Percentiles rank a stretch among this genome's conserved stretches.
Conservation (phyloP, 805 yeast species). For the Kuraishia borneana region DNA sequence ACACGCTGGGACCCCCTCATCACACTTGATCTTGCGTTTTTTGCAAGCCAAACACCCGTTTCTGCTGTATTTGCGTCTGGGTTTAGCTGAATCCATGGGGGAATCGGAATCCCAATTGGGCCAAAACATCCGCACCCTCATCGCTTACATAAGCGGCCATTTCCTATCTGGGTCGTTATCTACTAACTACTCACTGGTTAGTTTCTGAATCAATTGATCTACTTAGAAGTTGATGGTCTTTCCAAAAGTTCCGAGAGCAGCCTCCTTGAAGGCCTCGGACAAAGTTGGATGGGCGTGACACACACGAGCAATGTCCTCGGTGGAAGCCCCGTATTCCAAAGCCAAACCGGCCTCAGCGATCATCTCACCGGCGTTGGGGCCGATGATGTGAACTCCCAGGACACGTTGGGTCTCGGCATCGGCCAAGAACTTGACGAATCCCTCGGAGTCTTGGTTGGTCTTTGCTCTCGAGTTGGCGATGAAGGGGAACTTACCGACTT, state of each 20-base stretch:
- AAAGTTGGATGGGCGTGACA: slow-evolving; percentile 99
- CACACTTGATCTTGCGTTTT: slow-evolving; percentile 25
- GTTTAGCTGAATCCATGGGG: too few species aligned
- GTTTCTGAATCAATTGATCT: neutral
- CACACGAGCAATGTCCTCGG: slow-evolving; percentile 94
- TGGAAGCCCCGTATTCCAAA: slow-evolving; percentile 95
- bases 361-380: slow-evolving; percentile 99
- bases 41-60: slow-evolving; percentile 31
- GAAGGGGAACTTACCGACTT: slow-evolving; percentile 96
- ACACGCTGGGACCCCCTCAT: slow-evolving; percentile 20
- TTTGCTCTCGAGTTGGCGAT: slow-evolving; percentile 99
- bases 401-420: slow-evolving; percentile 97
- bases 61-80: slow-evolving; percentile 19
- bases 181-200: neutral
- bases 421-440: slow-evolving; percentile 89
- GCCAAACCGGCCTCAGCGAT: slow-evolving; percentile 98
- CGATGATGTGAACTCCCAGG: slow-evolving; percentile 93
- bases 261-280: slow-evolving; percentile 97
- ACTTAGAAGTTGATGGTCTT: slow-evolving; percentile 79
- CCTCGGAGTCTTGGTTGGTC: slow-evolving; percentile 95
- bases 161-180: too few species aligned
- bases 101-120: too few species aligned
- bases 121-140: too few species aligned
- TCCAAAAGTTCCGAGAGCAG: slow-evolving; percentile 83
- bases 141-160: too few species aligned